phyloP scores from a whole-genome alignment of 257 asterid species.

The Perilla frutescens region DNA sequence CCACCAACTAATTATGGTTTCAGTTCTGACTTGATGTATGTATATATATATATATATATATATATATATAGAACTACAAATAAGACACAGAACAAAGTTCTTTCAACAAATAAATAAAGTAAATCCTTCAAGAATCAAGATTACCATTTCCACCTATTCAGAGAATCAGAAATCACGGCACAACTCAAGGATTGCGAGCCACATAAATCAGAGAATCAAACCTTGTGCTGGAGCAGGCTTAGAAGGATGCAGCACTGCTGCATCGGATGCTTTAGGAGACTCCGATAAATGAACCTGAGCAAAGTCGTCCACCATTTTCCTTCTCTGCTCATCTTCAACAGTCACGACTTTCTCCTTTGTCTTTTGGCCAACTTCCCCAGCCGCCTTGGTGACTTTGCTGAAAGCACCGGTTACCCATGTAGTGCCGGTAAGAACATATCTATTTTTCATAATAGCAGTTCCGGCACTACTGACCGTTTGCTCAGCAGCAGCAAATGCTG shows the following conservation, averaged over 20 bases:
- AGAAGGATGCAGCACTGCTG: conserved; percentile 59
- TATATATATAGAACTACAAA: conserved; percentile 23
- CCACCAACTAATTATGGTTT: conserved; percentile 23
- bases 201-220: conserved; percentile 60
- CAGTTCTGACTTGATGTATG: conserved; percentile 27
- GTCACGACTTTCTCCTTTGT: conserved; percentile 81
- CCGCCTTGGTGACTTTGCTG: conserved; percentile 76
- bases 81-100: conserved; percentile 33
- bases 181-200: conserved; percentile 29
- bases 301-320: conserved; percentile 84
- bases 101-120: conserved; percentile 37
- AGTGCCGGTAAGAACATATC: conserved; percentile 80
- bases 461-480: conserved; percentile 84
- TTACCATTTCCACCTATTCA: conserved; percentile 10
- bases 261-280: conserved; percentile 68
- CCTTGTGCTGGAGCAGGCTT: conserved; percentile 71
- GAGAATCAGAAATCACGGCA: conserved; percentile 1
- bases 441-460: conserved; percentile 85
- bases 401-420: conserved; percentile 92
- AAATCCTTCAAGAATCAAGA: conserved; percentile 37
- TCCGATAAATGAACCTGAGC: conserved; percentile 84
- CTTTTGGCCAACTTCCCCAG: conserved; percentile 88
- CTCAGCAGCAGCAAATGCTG: conserved; percentile 85
- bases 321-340: conserved; percentile 80
- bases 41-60: neutral